Evolutionary conservation across 2,329 filamentous ascomycete genomes (phyloP), one percentile per base, ranked within the genome.

Genomic region (Spiromastix sp.): DNA sequence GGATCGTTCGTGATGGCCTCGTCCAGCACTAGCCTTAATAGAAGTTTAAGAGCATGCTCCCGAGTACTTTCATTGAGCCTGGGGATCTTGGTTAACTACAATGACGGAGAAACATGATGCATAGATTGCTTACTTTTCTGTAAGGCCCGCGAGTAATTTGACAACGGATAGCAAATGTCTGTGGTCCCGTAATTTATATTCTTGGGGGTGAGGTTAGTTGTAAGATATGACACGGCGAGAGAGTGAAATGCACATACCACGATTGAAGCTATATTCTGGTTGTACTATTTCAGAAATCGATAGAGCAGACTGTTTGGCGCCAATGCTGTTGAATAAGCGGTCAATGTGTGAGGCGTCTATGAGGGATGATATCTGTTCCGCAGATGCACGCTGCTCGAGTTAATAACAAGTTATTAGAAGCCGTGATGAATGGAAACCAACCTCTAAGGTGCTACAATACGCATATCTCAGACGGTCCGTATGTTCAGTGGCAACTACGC

Each of bases 241-340:
- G 7, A 8, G 11, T n/a, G 17, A 17, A 11, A 4, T 17, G 9
- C 10, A 32, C 33, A 34, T 30, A 43, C 41, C 16, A 30, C 51
- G 52, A 21, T 48, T 46, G 5, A 47, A 48, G 29, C 41, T 45
- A 32, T 47, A 39, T 12, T 32, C 47, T 27, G 57, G 52, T 4
- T 47, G 21, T 26, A 61, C 41, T 12, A 42, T 26, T 5, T 54
- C 42, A 17, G 51, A 47, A 19, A 52, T 20, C 29, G 53, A 56
- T 11, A 72, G 56, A 25, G 69, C 66, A 21, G 65, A 59, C 2
- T 61, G 60, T 1, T 37, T 56, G 26, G 74, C 77, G 3, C 79
- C 79, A 4, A 85, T 51, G 11, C 59, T 59, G 33, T 56, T 55
- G 42, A 87, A 80, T 8, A 85, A 56, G 4, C 60, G 51, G 33